These are phyloP conservation scores for Trametes villosa DNA, from an alignment of 768 basidiomycete genomes.

Conservation along the genomic window DNA sequence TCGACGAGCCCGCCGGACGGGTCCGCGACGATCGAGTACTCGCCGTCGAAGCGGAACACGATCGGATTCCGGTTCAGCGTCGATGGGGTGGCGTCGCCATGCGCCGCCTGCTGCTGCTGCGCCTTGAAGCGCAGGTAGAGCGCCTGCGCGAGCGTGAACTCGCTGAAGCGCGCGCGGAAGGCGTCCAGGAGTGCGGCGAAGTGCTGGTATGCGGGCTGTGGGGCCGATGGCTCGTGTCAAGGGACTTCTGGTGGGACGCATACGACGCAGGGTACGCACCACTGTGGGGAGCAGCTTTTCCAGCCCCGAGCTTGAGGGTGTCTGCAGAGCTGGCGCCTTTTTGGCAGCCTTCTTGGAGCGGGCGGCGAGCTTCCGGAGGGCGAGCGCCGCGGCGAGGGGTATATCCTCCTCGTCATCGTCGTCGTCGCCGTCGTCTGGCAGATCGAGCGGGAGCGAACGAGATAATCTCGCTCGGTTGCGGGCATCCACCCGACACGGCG, in stretches of 20 bases:
- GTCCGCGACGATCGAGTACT: constrained; percentile 52
- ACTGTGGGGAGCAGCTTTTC: constrained; percentile 1
- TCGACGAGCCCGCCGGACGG: constrained; percentile 38
- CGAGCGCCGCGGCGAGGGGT: neutral
- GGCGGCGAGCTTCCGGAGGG: neutral
- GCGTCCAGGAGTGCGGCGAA: constrained; percentile 18
- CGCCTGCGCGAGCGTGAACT: constrained; percentile 26
- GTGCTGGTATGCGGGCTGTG: constrained; percentile 29
- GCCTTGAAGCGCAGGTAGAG: constrained; percentile 28
- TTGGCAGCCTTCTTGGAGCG: neutral
- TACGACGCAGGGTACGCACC: neutral
- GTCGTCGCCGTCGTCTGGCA: neutral
- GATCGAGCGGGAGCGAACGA: neutral
- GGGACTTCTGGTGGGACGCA: too few species aligned
- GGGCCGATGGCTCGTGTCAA: neutral
- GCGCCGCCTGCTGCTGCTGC: neutral
- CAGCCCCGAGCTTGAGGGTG: neutral
- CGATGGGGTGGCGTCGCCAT: neutral
- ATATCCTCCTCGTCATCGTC: neutral
- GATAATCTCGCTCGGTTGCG: constrained; percentile 3
- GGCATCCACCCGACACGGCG: constrained; percentile 23
- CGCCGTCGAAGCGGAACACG: constrained; percentile 52
- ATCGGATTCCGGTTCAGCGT: constrained; percentile 2
- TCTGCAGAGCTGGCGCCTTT: too few species aligned
- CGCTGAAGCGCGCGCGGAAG: constrained; percentile 22